A percentile compares a stretch with the other conserved stretches of the same genome.
These are phyloP conservation scores for Myriosclerotinia duriaeana DNA, from an alignment of 2,329 filamentous ascomycete species.

Conservation along the genomic window DNA sequence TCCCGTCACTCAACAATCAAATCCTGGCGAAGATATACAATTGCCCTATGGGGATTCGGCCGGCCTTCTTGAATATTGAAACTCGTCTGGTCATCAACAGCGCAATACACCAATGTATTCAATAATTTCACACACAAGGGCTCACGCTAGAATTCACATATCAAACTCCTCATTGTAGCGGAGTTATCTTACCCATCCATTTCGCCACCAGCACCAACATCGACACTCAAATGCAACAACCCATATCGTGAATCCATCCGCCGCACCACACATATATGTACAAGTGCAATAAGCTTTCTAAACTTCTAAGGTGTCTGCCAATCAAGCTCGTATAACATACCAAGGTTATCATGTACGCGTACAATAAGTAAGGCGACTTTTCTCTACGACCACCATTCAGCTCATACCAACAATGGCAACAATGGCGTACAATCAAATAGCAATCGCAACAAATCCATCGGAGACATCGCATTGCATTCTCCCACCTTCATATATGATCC, in stretches of 20 bases:
- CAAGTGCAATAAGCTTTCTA: background rate
- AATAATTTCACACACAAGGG: background rate
- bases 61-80: background rate
- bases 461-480: background rate
- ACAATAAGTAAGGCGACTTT: constrained; percentile 1
- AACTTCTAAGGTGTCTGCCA: background rate
- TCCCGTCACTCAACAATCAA: background rate
- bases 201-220: background rate
- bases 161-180: background rate
- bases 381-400: background rate
- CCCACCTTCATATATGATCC: constrained; percentile 1
- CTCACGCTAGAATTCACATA: background rate
- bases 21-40: background rate
- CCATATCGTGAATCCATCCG: constrained; percentile 5
- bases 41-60: background rate
- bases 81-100: background rate
- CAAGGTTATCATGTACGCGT: constrained; percentile 1
- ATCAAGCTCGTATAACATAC: background rate
- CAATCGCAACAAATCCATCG: background rate
- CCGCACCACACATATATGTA: background rate
- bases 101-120: background rate
- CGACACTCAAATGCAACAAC: constrained; percentile 3
- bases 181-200: background rate
- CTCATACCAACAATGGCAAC: constrained; percentile 8
- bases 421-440: constrained; percentile 9